Conservation (phyloP, 2,329 filamentous ascomycete genomes). For the Paecilomyces sp. region DNA sequence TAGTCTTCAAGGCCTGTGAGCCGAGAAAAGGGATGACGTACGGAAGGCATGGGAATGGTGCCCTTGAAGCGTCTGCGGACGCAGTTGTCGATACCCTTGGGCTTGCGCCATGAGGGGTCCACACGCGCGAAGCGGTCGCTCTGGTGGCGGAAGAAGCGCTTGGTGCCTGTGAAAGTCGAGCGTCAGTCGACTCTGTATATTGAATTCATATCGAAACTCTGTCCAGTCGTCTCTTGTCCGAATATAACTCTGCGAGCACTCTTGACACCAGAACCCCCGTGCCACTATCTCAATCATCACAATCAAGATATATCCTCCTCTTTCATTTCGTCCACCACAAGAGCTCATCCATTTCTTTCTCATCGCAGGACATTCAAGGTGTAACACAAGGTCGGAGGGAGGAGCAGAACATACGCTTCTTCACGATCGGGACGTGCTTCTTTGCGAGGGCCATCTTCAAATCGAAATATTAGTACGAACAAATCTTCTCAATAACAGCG, state of each 20-base stretch:
- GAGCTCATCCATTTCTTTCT: background rate
- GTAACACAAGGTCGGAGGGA: background rate
- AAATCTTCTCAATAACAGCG: slow-evolving; percentile 1
- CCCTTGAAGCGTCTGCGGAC: slow-evolving; percentile 97
- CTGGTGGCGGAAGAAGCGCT: slow-evolving; percentile 96
- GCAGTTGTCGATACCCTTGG: slow-evolving; percentile 99
- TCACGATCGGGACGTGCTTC: slow-evolving; percentile 99
- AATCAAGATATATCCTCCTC: background rate
- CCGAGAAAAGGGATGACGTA: slow-evolving; percentile 48
- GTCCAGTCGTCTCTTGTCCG: background rate
- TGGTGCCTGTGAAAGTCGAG: slow-evolving; percentile 60
- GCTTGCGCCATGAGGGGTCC: slow-evolving; percentile 90
- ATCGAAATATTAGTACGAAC: slow-evolving; percentile 4
- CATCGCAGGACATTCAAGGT: background rate
- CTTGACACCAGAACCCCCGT: background rate
- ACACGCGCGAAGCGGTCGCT: slow-evolving; percentile 94
- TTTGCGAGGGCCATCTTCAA: slow-evolving; percentile 89
- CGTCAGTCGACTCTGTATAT: slow-evolving; percentile 39
- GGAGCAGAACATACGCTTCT: slow-evolving; percentile 80
- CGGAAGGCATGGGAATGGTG: slow-evolving; percentile 94
- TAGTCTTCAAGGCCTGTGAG: background rate
- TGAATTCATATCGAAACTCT: slow-evolving; percentile 1
- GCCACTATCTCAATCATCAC: background rate
- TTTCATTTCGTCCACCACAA: background rate
- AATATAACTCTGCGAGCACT: background rate